phyloP scores from a whole-genome alignment of 208 protist genomes.

The Trypanosoma conorhini region DNA sequence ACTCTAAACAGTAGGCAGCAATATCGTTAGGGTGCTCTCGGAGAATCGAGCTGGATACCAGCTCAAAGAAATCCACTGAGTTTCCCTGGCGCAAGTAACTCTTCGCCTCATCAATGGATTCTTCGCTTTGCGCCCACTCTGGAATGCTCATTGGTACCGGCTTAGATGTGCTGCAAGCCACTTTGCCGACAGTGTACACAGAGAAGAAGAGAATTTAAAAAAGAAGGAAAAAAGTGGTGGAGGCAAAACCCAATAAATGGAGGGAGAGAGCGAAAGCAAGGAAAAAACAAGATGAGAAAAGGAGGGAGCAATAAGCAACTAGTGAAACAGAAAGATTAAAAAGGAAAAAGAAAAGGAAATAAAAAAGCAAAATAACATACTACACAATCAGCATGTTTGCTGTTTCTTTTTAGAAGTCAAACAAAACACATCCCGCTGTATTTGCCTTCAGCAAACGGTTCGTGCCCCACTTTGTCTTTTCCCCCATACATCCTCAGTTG shows the following conservation, averaged over 20 bases:
- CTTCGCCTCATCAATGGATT: constrained; percentile 86
- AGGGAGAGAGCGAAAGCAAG: constrained; percentile 6
- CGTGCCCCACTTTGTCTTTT: neutral
- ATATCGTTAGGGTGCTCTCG: constrained; percentile 62
- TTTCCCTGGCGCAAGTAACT: constrained; percentile 79
- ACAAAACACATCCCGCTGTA: neutral
- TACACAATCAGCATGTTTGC: neutral
- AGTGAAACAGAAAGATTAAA: constrained; percentile 6
- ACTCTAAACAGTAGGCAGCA: constrained; percentile 45
- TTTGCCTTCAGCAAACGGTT: neutral
- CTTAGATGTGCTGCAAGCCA: constrained; percentile 7
- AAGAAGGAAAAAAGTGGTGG: constrained; percentile 12
- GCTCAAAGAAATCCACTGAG: constrained; percentile 90
- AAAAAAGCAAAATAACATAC: neutral
- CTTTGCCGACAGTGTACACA: neutral
- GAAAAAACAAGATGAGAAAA: constrained; percentile 12
- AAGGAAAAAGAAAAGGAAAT: neutral
- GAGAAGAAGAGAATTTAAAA: constrained; percentile 4
- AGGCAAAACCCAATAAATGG: too few relatives aligned
- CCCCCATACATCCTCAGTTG: neutral
- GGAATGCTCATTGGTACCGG: constrained; percentile 36
- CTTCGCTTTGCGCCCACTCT: constrained; percentile 82
- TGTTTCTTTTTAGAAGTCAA: neutral
- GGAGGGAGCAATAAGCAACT: constrained; percentile 10
- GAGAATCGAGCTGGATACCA: constrained; percentile 78